Base-by-base conservation (phyloP, 1,284 basidiomycete genomes). In the Tilletia walkeri region DNA sequence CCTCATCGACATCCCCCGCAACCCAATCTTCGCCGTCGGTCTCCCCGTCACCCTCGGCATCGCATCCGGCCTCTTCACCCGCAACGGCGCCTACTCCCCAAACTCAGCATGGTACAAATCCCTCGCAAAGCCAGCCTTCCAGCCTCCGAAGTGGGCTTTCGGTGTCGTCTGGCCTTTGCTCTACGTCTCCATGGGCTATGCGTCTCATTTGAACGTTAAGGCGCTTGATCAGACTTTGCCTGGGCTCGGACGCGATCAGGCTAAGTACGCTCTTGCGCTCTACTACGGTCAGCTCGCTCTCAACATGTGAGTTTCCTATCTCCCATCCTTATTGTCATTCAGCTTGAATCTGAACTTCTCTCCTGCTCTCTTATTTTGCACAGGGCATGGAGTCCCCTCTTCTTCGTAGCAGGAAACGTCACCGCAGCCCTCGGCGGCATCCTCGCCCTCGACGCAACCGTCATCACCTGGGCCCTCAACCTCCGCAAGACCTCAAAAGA, bases 261-360 rank as follows among this genome's bases (percentile, higher is more conserved):
- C 89, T 50, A 84, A 86, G 53, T 80, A 86, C 50, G 89, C 88
- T 2, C 83, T 92, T 50, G 85, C 85, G 45, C 84, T 92, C 56
- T 92, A 92, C 85, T 92, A 90, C 84, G 86, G 85, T 4, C 90
- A 92, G 80, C 85, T 92, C 49, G 89, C 85, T 0, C 83, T 92
- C 59, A 92, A 92, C 85, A 84, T 76, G 47, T 68, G 47, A 66
- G 65, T 49, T 9, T 24, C 14, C 3, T 6, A 5, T 45, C 6
- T 41, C 24, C 39, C 12, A 5, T 38, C 38, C n/a, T 20, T 24
- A 65, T 10, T 41, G 39, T 36, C 61, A 36, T 10, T 65, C 39
- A 7, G 30, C 16, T 41, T 9, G 20, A 16, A 14, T 36, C n/a
- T 49, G 47, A 30, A 30, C 24, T 30, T 30, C 24, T 48, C 2